phyloP scores from a whole-genome alignment of 75 land plant genomes.

The Cunninghamia lanceolata region DNA sequence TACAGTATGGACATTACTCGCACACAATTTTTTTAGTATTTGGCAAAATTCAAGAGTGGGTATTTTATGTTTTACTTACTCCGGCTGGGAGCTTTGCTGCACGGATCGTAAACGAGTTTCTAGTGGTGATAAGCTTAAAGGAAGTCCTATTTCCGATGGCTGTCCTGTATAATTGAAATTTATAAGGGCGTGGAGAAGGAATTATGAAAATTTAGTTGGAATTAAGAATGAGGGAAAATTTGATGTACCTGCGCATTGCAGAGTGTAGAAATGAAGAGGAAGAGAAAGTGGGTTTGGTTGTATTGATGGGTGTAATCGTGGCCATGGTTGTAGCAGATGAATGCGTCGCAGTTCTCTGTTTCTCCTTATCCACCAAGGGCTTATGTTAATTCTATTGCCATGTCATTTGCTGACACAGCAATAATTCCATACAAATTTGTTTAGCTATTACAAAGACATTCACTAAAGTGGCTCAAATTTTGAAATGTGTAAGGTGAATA shows the following conservation, averaged over 20 bases:
- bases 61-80: conserved; percentile 23
- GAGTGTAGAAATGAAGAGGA: not conserved
- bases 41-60: not conserved
- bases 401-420: no score
- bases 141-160: not conserved
- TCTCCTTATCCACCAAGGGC: not conserved
- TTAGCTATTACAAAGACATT: no score
- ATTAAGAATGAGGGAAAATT: not conserved
- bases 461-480: no score
- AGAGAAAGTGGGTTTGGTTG: not conserved
- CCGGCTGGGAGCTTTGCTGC: conserved; percentile 82
- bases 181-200: not conserved
- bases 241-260: not conserved
- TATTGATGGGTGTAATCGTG: not conserved
- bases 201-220: not conserved
- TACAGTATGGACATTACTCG: not conserved
- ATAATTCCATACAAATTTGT: no score
- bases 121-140: not conserved
- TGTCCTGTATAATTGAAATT: not conserved
- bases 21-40: not conserved
- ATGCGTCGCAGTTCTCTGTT: not conserved
- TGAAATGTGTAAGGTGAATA: no score
- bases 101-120: conserved; percentile 19
- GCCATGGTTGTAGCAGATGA: conserved; percentile 1
- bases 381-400: not conserved